Evolutionary conservation across 805 yeast genomes (phyloP), one percentile per base, ranked within the genome.

Genomic region (Debaryomyces maramus): DNA sequence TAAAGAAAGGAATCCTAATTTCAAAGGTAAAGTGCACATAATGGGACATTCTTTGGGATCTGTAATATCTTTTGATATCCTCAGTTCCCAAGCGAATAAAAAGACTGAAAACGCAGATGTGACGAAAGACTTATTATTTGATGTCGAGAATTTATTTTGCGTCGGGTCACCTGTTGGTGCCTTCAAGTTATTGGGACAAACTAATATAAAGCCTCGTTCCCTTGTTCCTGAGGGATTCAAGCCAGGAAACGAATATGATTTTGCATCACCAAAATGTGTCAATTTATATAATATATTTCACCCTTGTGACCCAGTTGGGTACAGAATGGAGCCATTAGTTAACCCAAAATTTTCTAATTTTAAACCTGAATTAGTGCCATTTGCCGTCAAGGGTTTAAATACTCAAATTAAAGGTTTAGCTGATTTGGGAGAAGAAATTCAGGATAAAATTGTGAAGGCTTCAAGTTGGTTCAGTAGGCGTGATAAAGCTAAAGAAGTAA

Each of bases 1-100:
- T 58, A 61, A 71, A 43, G 72, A 80, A 37, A 65, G 75, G 34
- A 81, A 90, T 47, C 95, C 95, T 0, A 61, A 71, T 14, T 87
- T 86, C 60, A 68, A 80, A n/a, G 96, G 96, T 0, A 78, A 82
- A 47, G 81, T 91, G 0, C 89, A 91, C 50, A 60, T 91, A 2
- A 66, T 89, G 43, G 98, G 97, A 1, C 99, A 91, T 60, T 91
- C 98, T 0, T 66, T 91, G 24, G 99, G 99, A 0, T 84, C 96
- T 3, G 85, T 91, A 0, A 85, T 91, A 24, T 70, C 82, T 1
- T 82, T 88, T 46, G 97, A 91, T 60, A 69, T 91, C 21, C 60
- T 90, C 20, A 64, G 81, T 7, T 55, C 64, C 13, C 84, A 79
- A 48, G 71, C 68, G 1, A 38, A 64, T 41, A 51, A 60, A 2